Percentiles rank a stretch among this genome's conserved stretches.
These are phyloP conservation scores for Fonsecaea multimorphosa DNA, from an alignment of 2,329 filamentous ascomycete genomes.

Conservation along the genomic window DNA sequence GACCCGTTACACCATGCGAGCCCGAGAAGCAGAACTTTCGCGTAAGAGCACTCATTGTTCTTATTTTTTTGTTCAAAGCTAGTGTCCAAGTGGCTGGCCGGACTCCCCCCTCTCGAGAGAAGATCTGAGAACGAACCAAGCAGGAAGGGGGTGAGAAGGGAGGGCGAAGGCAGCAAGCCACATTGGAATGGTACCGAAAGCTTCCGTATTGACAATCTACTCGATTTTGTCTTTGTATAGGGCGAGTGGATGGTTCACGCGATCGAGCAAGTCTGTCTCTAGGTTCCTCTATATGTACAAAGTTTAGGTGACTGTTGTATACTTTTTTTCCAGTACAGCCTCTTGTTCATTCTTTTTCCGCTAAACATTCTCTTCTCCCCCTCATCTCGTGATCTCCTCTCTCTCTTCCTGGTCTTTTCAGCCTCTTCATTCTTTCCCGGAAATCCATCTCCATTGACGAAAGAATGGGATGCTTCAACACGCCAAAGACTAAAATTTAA, in stretches of 20 bases:
- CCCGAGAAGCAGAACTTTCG: too few relatives aligned
- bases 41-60: too few relatives aligned
- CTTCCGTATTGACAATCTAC: neutral
- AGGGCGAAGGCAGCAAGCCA: too few relatives aligned
- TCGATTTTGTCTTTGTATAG: neutral
- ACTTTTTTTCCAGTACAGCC: neutral
- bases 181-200: too few relatives aligned
- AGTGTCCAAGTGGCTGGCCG: too few relatives aligned
- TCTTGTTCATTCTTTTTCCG: neutral
- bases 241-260: too few relatives aligned
- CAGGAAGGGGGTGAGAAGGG: too few relatives aligned
- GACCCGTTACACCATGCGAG: too few relatives aligned
- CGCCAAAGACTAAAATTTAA: constrained; percentile 75
- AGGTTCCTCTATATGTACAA: neutral
- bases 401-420: neutral
- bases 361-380: neutral
- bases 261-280: neutral
- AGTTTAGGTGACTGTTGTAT: neutral
- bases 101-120: too few relatives aligned
- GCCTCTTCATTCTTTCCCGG: too few relatives aligned
- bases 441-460: neutral
- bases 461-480: neutral
- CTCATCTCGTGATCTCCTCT: neutral
- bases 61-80: too few relatives aligned
- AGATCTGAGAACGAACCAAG: too few relatives aligned